Evolutionary conservation across 192 early-diverging fungal genomes (phyloP), one percentile per base, ranked within the genome.

Genomic region (Gamsiella multidivaricata): DNA sequence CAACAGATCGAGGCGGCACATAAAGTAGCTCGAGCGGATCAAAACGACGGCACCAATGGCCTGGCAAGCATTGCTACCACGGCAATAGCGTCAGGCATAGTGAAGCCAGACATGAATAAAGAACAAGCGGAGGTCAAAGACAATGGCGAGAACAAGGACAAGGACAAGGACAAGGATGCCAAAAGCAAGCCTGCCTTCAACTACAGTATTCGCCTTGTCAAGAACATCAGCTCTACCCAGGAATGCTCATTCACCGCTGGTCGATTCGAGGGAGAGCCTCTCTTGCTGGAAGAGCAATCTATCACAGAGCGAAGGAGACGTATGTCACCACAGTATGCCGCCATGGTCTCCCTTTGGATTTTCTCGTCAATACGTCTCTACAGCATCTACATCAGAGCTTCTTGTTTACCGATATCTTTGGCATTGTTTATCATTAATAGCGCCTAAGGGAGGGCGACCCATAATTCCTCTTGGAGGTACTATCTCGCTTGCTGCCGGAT

Each of bases 211-310:
- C 52, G 34, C 6, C 65, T 78, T 8, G 22, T 39, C 47, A 78
- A 78, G 41, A 60, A 62, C 1, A 47, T 69, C 45, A 68, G 74
- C 25, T 37, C 74, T 4, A 58, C 43, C 1, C 74, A 69, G 25
- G 74, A 78, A 52, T 78, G 74, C 54, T 36, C 54, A 1, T 78
- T 78, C 11, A 69, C 74, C 1, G 33, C 52, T 33, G 74, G 74
- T 11, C 45, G 33, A 32, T 78, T 78, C 54, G 61, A 69, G 22
- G 74, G 74, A 46, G 65, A 78, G 23, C 69, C 74, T 11, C 53
- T 78, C 5, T 46, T 78, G 20, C 34, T 46, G 45, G 74, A 78
- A 22, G 74, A 78, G 47, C 51, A 61, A 8, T 33, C 66, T 1
- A 23, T 62, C 20, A 37, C 25, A 18, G 72, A 76, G 25, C 58